These are phyloP conservation scores for Naganishia friedmannii DNA, from an alignment of 768 basidiomycete species.

Conservation along the genomic window DNA sequence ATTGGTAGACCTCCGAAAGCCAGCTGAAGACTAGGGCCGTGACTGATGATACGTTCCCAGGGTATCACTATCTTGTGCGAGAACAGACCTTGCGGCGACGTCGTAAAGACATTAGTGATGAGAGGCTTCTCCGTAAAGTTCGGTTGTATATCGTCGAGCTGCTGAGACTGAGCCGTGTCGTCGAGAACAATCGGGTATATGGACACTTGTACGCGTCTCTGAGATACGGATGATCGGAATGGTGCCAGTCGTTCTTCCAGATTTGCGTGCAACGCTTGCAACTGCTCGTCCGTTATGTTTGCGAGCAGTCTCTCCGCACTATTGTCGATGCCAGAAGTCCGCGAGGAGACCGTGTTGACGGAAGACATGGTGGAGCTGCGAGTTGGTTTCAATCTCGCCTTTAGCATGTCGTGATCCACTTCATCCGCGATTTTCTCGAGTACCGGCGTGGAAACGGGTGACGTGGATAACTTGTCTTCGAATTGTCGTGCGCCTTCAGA, in stretches of 20 bases:
- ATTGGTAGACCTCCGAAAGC: conserved; percentile 58
- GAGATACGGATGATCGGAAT: conserved; percentile 68
- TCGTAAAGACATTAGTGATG: conserved; percentile 58
- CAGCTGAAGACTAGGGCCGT: conserved; percentile 62
- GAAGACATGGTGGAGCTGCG: conserved; percentile 11
- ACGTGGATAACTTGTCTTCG: conserved; percentile 22
- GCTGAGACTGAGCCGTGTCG: conserved; percentile 28
- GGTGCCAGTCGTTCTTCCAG: conserved; percentile 71
- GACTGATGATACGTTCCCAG: conserved; percentile 68
- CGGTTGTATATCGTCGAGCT: conserved; percentile 38
- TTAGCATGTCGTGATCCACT: neutral
- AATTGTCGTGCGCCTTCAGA: neutral
- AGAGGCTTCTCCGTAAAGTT: conserved; percentile 57
- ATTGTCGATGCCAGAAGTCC: neutral
- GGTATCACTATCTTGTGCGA: conserved; percentile 61
- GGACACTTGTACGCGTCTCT: conserved; percentile 63
- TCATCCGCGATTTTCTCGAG: conserved; percentile 17
- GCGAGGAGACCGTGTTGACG: conserved; percentile 14
- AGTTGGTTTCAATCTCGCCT: neutral
- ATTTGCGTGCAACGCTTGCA: conserved; percentile 59
- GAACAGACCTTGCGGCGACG: conserved; percentile 71
- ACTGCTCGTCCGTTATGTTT: conserved; percentile 25
- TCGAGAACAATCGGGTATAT: conserved; percentile 56
- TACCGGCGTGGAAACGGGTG: conserved; percentile 13
- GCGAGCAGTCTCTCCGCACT: conserved; percentile 15